Conservation (phyloP, 1,284 basidiomycete species). For the Omphalotus olearius region DNA sequence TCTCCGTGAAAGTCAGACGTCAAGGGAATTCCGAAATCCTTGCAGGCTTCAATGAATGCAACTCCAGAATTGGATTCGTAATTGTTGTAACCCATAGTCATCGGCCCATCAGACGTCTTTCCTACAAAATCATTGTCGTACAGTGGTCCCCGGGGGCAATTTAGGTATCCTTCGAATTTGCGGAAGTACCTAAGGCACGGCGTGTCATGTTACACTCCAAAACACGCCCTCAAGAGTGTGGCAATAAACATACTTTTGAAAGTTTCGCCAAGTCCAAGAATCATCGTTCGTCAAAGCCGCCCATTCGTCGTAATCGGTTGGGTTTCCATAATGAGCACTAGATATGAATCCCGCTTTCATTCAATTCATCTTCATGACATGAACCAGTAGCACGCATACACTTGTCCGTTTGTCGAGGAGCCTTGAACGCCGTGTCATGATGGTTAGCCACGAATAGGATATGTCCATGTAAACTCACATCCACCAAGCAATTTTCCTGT, state of each 20-base stretch:
- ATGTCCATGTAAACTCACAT: constrained; percentile 39
- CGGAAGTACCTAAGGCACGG: constrained; percentile 49
- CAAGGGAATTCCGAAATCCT: constrained; percentile 41
- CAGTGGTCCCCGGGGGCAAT: constrained; percentile 40
- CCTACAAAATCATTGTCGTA: constrained; percentile 45
- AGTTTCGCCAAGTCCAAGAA: constrained; percentile 58
- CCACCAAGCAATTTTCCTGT: constrained; percentile 65
- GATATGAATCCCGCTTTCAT: background rate
- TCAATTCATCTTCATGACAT: background rate
- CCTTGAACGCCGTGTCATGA: constrained; percentile 29
- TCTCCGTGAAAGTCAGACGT: constrained; percentile 48
- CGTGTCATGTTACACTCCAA: background rate
- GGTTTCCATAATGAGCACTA: constrained; percentile 65
- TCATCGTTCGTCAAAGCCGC: constrained; percentile 51
- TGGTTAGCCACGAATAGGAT: background rate
- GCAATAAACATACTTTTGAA: constrained; percentile 34
- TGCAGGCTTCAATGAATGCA: constrained; percentile 45
- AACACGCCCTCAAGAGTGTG: no score
- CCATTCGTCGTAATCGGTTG: constrained; percentile 70
- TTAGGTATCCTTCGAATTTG: constrained; percentile 55
- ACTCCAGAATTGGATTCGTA: constrained; percentile 31
- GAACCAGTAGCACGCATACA: constrained; percentile 34
- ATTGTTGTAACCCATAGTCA: constrained; percentile 42
- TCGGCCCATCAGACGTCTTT: constrained; percentile 35
- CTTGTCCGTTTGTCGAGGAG: constrained; percentile 63